Evolutionary conservation across 345 rosid genomes (phyloP), one percentile per base, ranked within the genome.

Genomic region (Microcos paniculata): DNA sequence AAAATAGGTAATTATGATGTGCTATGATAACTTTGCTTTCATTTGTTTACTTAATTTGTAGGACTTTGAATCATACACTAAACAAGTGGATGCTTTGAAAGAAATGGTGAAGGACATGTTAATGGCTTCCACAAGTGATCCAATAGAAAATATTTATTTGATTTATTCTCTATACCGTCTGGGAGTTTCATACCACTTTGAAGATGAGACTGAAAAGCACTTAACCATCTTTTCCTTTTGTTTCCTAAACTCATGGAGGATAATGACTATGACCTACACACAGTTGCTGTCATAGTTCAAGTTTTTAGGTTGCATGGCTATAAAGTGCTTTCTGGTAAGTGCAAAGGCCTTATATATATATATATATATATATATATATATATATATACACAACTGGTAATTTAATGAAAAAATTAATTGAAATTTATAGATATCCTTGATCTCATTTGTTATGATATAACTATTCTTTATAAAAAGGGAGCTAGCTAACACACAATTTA

Each of bases 121-220:
- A 2, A 14, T n/a, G 48, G 48, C 12, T 40, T 40, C 49, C 38
- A 11, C 30, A 6, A 12, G 16, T 4, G 69, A 64, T 38, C 18
- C 69, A 11, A 33, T 64, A 38, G 28, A 38, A 7, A 63, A 63
- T 19, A n/a, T 63, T 3, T 13, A 19, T 38, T 4, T 63, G 8
- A 11, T 77, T 18, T 18, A 77, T 24, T 51, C 40, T 14, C 31
- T 77, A 38, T 77, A 68, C 26, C 76, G 76, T 19, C 80, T 77
- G 4, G 80, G 76, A 2, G 71, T 77, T 8, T 77, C 72, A 6
- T 71, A 71, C 57, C 72, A 77, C 42, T 62, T 77, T 52, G 76
- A 71, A 31, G 8, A 8, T 21, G 64, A 78, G 42, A 72, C 72
- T 58, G 61, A 72, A 45, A 57, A 72, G 19, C 45, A 53, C 23